Evolutionary conservation across 1,139 yeast species (phyloP), one percentile per base, ranked within the genome.

Genomic region (Lodderomyces margitis): DNA sequence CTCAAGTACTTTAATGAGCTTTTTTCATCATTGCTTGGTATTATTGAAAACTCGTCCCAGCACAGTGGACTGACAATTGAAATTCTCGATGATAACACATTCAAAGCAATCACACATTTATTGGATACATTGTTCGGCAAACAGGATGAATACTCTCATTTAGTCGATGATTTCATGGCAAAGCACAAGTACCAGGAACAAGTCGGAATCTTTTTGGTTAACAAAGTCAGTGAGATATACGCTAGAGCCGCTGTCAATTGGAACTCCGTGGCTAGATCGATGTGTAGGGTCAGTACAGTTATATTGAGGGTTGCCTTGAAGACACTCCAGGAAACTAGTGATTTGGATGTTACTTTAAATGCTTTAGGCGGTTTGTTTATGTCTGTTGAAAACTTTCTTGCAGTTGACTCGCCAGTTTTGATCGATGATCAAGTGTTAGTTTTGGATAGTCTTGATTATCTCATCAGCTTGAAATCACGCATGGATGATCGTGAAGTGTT

Each of bases 101-200:
- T 82, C 57, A 78, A 76, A 51, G 75, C 84, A 2, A 67, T 80
- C 36, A 74, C 81, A 33, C 83, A 80, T 49, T 63, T 81, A 44
- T 59, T 83, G 35, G 87, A 83, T 58, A 70, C 80, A 35, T 70
- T 81, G n/a, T 68, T 82, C 51, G 87, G 85, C 6, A 77, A 81
- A 56, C 83, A 81, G 55, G 83, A 80, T 45, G 85, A 80, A 52
- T 80, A 80, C 58, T 65, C 75, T 36, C 75, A 77, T 47, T 56
- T 81, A 55, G 68, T 81, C 50, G 80, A 80, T 38, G 66, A 69
- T 15, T 81, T 80, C 49, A 55, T 73, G 34, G 45, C 53, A 15
- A 59, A 58, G 41, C 55, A 57, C 44, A 51, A 53, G n/a, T 54
- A 62, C 21, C 59, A 72, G 12, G 80, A 85, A 4, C 57, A 60